phyloP scores from a whole-genome alignment of 805 yeast species.

The Lachancea lanzarotensis region DNA sequence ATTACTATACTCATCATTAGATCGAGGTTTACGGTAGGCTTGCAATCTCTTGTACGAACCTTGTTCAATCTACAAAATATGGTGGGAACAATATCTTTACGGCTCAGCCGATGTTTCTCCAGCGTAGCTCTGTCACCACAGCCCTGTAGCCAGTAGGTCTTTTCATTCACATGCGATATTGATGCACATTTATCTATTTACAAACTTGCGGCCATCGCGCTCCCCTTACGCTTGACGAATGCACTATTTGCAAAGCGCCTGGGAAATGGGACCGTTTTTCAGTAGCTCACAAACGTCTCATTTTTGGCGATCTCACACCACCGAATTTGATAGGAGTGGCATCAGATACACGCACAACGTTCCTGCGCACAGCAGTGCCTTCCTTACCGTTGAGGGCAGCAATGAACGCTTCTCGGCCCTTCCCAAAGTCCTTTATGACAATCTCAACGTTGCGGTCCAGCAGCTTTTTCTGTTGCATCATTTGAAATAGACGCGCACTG shows the following conservation, averaged over 20 bases:
- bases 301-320: slow-evolving; percentile 80
- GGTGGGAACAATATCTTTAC: too few relatives aligned
- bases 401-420: slow-evolving; percentile 81
- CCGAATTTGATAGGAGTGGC: slow-evolving; percentile 82
- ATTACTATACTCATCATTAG: too few relatives aligned
- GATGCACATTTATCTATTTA: neutral
- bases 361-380: slow-evolving; percentile 62
- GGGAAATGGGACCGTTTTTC: neutral
- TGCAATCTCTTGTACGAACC: too few relatives aligned
- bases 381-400: slow-evolving; percentile 85
- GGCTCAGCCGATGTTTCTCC: neutral
- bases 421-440: slow-evolving; percentile 75
- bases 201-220: neutral
- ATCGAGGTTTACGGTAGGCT: too few relatives aligned
- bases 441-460: slow-evolving; percentile 64
- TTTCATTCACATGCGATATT: slow-evolving; percentile 1
- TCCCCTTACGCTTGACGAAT: too few relatives aligned
- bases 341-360: slow-evolving; percentile 67
- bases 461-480: slow-evolving; percentile 56
- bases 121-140: neutral
- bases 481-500: slow-evolving; percentile 61
- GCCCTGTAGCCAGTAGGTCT: neutral
- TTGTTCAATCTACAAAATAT: too few relatives aligned
- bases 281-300: slow-evolving; percentile 54
- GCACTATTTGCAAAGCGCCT: too few relatives aligned